Evolutionary conservation across 2,329 filamentous ascomycete genomes (phyloP), one percentile per base, ranked within the genome.

Genomic region (Aspergillus ibericus): DNA sequence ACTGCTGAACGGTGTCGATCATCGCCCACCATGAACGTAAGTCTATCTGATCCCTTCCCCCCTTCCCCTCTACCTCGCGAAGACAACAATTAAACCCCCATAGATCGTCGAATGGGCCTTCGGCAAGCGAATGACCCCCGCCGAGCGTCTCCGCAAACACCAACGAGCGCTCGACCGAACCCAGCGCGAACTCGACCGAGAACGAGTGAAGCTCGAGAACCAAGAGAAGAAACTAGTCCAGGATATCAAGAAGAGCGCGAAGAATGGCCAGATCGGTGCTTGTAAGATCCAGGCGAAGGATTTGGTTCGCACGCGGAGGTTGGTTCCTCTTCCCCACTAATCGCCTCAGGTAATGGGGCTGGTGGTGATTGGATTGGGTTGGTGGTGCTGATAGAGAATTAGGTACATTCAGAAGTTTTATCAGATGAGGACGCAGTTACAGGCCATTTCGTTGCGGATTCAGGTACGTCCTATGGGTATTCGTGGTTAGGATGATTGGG

Each of bases 71-170:
- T 15, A 12, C 20, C 22, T n/a, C 27, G 44, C 22, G 10, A 5
- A 36, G 15, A 13, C 35, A 25, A 53, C 58, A 67, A 60, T 68
- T 56, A 57, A 52, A 2, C 34, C 15, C 22, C 1, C 7, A n/a
- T 69, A 97, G 91, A 91, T 98, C 74, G 85, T 99, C 62, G 95
- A 99, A 85, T 99, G 95, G 93, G 93, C 93, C 38, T 99, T 99
- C 74, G 95, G 95, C 67, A 98, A 97, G 85, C 95, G 95, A 78
- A 96, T 98, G 86, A 99, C 95, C 82, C 93, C 95, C 4, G 92
- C 92, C 59, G 80, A 82, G 72, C 78, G 80, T 66, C 73, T 82
- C 63, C 79, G 80, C 67, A 82, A 82, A 83, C 96, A 99, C 78
- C 95, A 98, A 80, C 87, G 95, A 69, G 92, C 95, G 67, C 88